A percentile compares a stretch with the other conserved stretches of the same genome.
These are phyloP conservation scores for Hyaloperonospora arabidopsidis DNA, from an alignment of 352 stramenopile species.

Conservation along the genomic window DNA sequence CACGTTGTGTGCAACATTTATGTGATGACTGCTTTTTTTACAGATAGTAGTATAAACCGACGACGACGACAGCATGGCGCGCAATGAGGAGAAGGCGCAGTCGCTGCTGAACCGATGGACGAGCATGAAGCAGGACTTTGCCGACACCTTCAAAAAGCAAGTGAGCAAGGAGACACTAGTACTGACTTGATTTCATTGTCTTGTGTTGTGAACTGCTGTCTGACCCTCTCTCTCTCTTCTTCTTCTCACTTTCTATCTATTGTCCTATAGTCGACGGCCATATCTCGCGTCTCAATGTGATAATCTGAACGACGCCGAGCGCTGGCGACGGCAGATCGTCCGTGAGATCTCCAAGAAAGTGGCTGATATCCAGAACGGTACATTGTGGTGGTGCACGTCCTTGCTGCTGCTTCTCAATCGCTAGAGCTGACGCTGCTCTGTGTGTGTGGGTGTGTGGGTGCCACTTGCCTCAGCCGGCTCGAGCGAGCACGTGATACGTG, in stretches of 20 bases:
- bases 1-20: slow-evolving; percentile 1
- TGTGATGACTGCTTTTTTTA: too few relatives aligned
- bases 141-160: slow-evolving; percentile 69
- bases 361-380: slow-evolving; percentile 94
- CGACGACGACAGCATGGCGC: slow-evolving; percentile 77
- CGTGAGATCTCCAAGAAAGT: slow-evolving; percentile 93
- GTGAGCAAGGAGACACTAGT: too few relatives aligned
- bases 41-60: too few relatives aligned
- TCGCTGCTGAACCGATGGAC: slow-evolving; percentile 98
- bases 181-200: not conserved
- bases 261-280: slow-evolving; percentile 63
- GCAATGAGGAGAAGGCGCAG: slow-evolving; percentile 97
- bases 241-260: slow-evolving; percentile 1
- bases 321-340: slow-evolving; percentile 90
- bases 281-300: slow-evolving; percentile 91
- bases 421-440: not conserved
- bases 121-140: slow-evolving; percentile 92
- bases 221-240: not conserved
- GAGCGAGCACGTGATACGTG: slow-evolving; percentile 92
- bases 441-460: not conserved
- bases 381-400: not conserved
- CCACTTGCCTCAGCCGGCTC: slow-evolving; percentile 62
- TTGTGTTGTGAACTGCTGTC: not conserved
- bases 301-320: slow-evolving; percentile 90
- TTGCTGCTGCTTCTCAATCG: not conserved